Base-by-base conservation (phyloP, 2,329 filamentous ascomycete genomes). In the Aspergillus japonicus region DNA sequence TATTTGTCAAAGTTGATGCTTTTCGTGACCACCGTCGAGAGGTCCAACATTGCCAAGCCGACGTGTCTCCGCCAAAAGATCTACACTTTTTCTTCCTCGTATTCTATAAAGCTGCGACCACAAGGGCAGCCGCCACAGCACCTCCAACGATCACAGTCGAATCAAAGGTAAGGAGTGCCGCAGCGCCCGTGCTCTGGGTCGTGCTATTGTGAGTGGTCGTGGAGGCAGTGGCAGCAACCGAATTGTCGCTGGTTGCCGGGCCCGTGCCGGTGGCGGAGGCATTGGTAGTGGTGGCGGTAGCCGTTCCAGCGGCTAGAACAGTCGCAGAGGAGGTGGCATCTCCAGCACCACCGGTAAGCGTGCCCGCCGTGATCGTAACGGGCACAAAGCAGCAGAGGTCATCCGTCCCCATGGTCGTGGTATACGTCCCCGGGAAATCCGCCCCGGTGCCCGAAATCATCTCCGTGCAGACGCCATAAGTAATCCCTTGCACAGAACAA, bases 301-400 rank as follows among this genome's bases (percentile, higher is more conserved):
- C 33, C 5, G 49, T 35, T 35, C 7, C 26, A 2, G 26, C 6
- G 7, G 26, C 26, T 2, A 26, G 26, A 2, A 5, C 33, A 2
- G 11, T 35, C 2, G 33, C 33, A 35, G 33, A 10, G 14, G 12
- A 12, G 33, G 2, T 35, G 33, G 33, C 33, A 14, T 35, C 33
- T 14, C 33, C 33, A 35, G 56, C 54, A 2, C 61, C 63, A 2
- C 61, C 63, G 31, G 54, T 42, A 1, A 35, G 33, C 33, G 58
- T 59, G 0, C 63, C 67, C 1, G 62, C 62, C 3, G 68, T 70
- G 50, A 71, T 58, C 5, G 65, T 71, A 1, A 71, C 66, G 3
- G 64, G 63, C 26, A 69, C 39, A 0, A 59, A 50, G 5, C 29
- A 47, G 33, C 33, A 35, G 19, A 69, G 50, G 23, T 66, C 57